Evolutionary conservation across 1,284 basidiomycete genomes (phyloP).

Genomic region (Amylostereum areolatum): DNA sequence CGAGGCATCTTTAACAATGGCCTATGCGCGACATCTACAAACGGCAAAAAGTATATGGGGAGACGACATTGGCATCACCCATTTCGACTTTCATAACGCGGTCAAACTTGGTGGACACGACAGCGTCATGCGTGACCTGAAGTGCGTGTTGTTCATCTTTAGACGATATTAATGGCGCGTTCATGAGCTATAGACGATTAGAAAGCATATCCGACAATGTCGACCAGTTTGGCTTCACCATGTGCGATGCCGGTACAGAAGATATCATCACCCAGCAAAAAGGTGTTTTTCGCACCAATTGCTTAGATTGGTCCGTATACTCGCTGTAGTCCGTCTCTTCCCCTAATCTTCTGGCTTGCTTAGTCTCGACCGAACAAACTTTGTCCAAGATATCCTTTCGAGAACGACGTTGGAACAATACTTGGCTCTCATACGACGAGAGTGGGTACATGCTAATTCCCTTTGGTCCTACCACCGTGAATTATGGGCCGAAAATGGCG

Average conservation of each 20-base stretch:
- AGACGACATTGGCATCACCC: constrained; percentile 67
- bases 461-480: constrained; percentile 89
- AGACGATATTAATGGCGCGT: too few relatives aligned
- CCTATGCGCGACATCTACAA: constrained; percentile 77
- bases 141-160: constrained; percentile 30
- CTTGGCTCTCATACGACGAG: constrained; percentile 59
- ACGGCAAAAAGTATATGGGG: constrained; percentile 52
- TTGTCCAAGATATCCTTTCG: constrained; percentile 90
- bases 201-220: constrained; percentile 59
- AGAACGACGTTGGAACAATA: constrained; percentile 73
- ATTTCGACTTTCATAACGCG: constrained; percentile 92
- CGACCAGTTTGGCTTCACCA: constrained; percentile 83
- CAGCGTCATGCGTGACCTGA: constrained; percentile 72
- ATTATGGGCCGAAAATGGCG: constrained; percentile 96
- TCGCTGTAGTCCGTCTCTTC: background rate
- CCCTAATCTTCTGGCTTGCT: constrained; percentile 3
- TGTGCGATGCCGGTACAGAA: constrained; percentile 60
- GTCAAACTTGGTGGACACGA: constrained; percentile 88
- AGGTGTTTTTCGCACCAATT: constrained; percentile 93
- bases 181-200: constrained; percentile 37
- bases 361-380: constrained; percentile 97
- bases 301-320: constrained; percentile 79
- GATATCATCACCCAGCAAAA: constrained; percentile 78
- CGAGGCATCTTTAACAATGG: constrained; percentile 77
- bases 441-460: constrained; percentile 65